Base-by-base conservation (phyloP, 805 yeast genomes). In the Lipomyces yamanashiensis region DNA sequence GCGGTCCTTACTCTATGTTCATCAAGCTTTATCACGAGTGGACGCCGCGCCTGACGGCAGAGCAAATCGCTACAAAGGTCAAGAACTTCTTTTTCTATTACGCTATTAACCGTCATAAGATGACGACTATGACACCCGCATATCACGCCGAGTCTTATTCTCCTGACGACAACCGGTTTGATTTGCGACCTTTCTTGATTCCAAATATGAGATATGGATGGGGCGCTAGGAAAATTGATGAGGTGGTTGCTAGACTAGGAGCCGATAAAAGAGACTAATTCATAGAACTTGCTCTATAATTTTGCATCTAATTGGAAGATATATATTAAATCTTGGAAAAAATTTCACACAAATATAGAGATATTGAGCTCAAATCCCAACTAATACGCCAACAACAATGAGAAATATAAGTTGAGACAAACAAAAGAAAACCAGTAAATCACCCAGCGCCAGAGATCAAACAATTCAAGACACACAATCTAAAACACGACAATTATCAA, bases 121-220 rank as follows among this genome's bases (percentile, higher is more conserved):
- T 90, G 86, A 95, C 99, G 0, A 92, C 93, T n/a, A 82, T 92
- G 75, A 95, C 99, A 0, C 99, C 99, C 13, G 84, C 96, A 43
- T 95, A 95, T 73, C 99, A 95, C 72, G 99, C 99, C 0, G 99
- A 95, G 75, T 96, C 90, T 72, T 95, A 95, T 74, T 92, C 98
- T 1, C 98, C 99, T 0, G 99, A 95, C 76, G 99, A 95, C 76
- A 95, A 95, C 75, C 82, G 99, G 71, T 95, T 89, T 76, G 99
- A 95, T 75, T 80, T 96, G 72, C 82, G 99, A 70, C 99, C 99
- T n/a, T 92, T 95, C 76, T 80, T 96, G 74, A 90, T 95, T 62
- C 69, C 69, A 4, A 86, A 90, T 70, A 98, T 98, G 36, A 80
- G 90, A 67, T 95, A 91, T 76, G 83, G 91, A 0, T 90, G 93